Conservation (phyloP, 2,329 filamentous ascomycete species). For the Cyphellophora europaea region DNA sequence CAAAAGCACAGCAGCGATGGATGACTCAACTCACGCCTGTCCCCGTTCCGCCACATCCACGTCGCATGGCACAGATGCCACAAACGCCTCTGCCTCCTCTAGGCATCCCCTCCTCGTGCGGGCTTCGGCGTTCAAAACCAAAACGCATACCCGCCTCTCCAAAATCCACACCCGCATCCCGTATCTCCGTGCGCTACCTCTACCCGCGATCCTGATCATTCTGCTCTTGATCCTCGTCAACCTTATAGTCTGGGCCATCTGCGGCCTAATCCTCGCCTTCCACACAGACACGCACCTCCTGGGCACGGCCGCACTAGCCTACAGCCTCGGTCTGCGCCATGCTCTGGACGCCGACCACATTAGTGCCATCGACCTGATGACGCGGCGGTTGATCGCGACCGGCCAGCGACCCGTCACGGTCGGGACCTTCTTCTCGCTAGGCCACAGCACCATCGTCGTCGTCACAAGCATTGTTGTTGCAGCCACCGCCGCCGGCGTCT, state of each 20-base stretch:
- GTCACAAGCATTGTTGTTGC: slow-evolving; percentile 87
- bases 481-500: slow-evolving; percentile 75
- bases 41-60: neutral
- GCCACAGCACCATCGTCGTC: slow-evolving; percentile 87
- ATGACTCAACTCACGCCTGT: neutral
- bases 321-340: slow-evolving; percentile 81
- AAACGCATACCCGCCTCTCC: neutral
- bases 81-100: neutral
- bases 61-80: neutral
- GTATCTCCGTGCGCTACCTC: slow-evolving; percentile 46
- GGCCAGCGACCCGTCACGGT: slow-evolving; percentile 84
- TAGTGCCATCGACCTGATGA: slow-evolving; percentile 89
- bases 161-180: slow-evolving; percentile 33
- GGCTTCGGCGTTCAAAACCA: neutral
- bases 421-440: slow-evolving; percentile 87
- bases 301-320: slow-evolving; percentile 73
- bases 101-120: neutral
- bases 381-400: slow-evolving; percentile 73
- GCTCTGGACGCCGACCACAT: slow-evolving; percentile 97
- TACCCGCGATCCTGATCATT: slow-evolving; percentile 49
- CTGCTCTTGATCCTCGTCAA: slow-evolving; percentile 44
- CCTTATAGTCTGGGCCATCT: slow-evolving; percentile 47
- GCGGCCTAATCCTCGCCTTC: slow-evolving; percentile 38
- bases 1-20: no score
- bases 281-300: slow-evolving; percentile 45